Base-by-base conservation (phyloP, 2,329 filamentous ascomycete species). In the Elsinoe arachidis region DNA sequence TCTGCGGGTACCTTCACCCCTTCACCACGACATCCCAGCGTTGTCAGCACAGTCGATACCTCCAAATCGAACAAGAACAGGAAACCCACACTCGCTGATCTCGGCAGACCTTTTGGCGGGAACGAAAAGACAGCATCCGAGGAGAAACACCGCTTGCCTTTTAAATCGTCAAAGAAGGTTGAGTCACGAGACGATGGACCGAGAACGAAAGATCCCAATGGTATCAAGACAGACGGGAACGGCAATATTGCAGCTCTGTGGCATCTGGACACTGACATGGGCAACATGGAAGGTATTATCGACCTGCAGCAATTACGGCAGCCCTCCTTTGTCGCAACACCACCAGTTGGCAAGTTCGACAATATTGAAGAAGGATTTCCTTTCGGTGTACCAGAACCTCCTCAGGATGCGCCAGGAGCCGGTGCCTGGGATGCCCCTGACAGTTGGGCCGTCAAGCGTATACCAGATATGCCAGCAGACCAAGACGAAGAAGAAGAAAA, bases 401-500 rank as follows among this genome's bases (percentile, higher is more conserved):
- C 69, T 12, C 54, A 41, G 19, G 38, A 43, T 38, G 53, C 60
- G 35, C 62, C 63, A 12, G 70, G 73, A 33, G 69, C 71, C 57
- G 74, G 70, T n/a, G 82, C 83, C 2, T 99, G 92, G 92, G 88
- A 95, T 70, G 91, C 91, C 2, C 92, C 93, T 1, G 92, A 97
- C 70, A 96, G 91, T 69, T 99, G 93, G 93, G 90, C 88, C 53
- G 92, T 97, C 23, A 88, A 88, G 63, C 85, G 84, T 58, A 73
- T 76, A 38, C 82, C 81, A 6, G 85, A 90, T 63, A 79, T 83
- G n/a, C 78, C 82, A 5, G 81, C 82, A 17, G 58, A 59, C 5
- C 3, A 47, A 7, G 37, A 56, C 9, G 54, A 56, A 33, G 54
- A 56, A 23, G 54, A 56, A 30, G 38, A 47, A 14, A 34, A 37